A percentile compares a stretch with the other conserved stretches of the same genome.
phyloP scores from a whole-genome alignment of 164 flowering plant species.

The Kingdonia uniflora region DNA sequence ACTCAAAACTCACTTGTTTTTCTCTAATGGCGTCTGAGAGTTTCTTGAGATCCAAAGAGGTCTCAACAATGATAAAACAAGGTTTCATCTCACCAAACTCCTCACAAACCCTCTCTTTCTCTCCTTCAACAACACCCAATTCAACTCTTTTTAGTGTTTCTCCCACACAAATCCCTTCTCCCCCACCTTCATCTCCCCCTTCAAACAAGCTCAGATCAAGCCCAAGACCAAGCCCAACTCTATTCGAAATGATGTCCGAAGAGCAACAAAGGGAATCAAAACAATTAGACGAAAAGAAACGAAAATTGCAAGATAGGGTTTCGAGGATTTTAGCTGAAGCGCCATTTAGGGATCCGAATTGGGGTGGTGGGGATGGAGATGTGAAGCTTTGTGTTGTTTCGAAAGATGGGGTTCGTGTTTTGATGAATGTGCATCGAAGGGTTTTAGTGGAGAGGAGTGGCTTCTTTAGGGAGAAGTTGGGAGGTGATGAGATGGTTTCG shows the following conservation, averaged over 20 bases:
- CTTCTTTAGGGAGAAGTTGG: conserved; percentile 66
- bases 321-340: conserved; percentile 33
- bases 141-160: no score
- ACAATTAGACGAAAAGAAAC: conserved; percentile 17
- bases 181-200: conserved; percentile 24
- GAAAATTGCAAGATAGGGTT: conserved; percentile 34
- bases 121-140: conserved; percentile 28
- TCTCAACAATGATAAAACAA: conserved; percentile 76
- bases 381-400: conserved; percentile 63
- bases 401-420: conserved; percentile 43
- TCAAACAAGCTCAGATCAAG: conserved; percentile 20
- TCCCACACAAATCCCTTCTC: no score
- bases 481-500: conserved; percentile 21
- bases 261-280: conserved; percentile 37
- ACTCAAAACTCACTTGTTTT: no score
- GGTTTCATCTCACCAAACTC: conserved; percentile 65
- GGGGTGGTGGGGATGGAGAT: conserved; percentile 43
- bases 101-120: conserved; percentile 35
- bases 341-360: conserved; percentile 22
- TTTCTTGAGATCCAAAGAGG: conserved; percentile 11
- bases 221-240: conserved; percentile 40
- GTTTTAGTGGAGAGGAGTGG: conserved; percentile 54
- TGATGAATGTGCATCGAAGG: conserved; percentile 61
- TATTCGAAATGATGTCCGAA: conserved; percentile 72
- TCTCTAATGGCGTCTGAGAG: conserved; percentile 9